phyloP scores from a whole-genome alignment of 129 eudicot species.

The Tanacetum coccineum region DNA sequence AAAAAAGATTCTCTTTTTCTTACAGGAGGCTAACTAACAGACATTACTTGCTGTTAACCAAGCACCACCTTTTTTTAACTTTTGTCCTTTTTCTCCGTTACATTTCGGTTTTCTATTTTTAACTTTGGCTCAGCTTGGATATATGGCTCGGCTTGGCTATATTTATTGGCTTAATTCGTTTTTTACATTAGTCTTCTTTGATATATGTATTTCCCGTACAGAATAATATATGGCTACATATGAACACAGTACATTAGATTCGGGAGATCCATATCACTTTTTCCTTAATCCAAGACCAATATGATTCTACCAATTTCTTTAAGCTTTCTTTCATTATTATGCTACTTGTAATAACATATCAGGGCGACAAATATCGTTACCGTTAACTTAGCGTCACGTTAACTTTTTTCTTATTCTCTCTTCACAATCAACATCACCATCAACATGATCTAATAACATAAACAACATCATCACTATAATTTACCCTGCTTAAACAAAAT shows the following conservation, averaged over 20 bases:
- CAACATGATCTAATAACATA: too few relatives aligned
- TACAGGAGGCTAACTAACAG: slow-evolving; percentile 28
- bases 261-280: slow-evolving; percentile 1
- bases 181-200: background rate
- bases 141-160: slow-evolving; percentile 6
- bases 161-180: background rate
- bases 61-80: slow-evolving; percentile 11
- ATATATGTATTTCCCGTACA: background rate
- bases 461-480: too few relatives aligned
- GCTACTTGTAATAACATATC: too few relatives aligned
- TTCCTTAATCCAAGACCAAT: slow-evolving; percentile 1
- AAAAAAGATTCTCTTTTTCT: slow-evolving; percentile 18
- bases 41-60: slow-evolving; percentile 29
- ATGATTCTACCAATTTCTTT: background rate
- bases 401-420: too few relatives aligned
- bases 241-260: background rate
- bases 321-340: too few relatives aligned
- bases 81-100: slow-evolving; percentile 27
- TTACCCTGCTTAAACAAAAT: too few relatives aligned
- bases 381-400: too few relatives aligned
- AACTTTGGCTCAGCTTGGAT: background rate
- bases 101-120: slow-evolving; percentile 6
- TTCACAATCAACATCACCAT: too few relatives aligned
- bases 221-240: background rate
- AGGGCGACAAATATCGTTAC: too few relatives aligned